Evolutionary conservation across 2,329 filamentous ascomycete genomes (phyloP), one percentile per base, ranked within the genome.

Genomic region (Neofusicoccum parvum): DNA sequence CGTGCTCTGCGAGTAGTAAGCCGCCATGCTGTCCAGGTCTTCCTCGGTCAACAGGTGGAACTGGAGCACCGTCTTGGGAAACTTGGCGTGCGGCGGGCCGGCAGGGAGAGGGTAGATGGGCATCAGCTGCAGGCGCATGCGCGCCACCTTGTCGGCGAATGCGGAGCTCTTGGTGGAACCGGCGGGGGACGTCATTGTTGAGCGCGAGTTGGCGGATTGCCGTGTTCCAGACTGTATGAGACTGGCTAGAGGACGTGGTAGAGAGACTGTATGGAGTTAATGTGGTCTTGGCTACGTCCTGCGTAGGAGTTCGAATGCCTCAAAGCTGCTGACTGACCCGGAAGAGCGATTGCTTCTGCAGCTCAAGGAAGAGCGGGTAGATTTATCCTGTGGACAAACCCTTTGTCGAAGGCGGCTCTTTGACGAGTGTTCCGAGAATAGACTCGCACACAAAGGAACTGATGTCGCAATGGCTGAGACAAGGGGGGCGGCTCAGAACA

Each of bases 41-140:
- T 78, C 78, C 74, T 91, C 88, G 15, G 89, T 92, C 43, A 93
- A 84, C 37, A 92, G 87, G 84, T 89, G 91, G 78, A 90, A 92
- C 73, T 85, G 84, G 51, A 93, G 86, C 64, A 92, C 81, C 3
- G 86, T 90, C 20, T 73, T 72, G 1, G 90, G 90, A 75, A 90
- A 93, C 64, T 80, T 75, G 0, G 87, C 85, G 72, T 91, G 89
- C 2, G 89, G 79, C n/a, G 78, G 73, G 58, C 89, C 89, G 1
- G 85, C 86, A 23, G 62, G 76, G 0, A 83, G 72, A 12, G 74
- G 75, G 7, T 90, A 87, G 5, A 93, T 86, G 0, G 90, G 89
- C 0, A 85, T 84, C 27, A 93, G 85, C 23, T 82, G 82, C 11
- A 91, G 83, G 20, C 85, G 83, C 83, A 93, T 88, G 69, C 90